phyloP scores from a whole-genome alignment of 2,329 filamentous ascomycete genomes.

The Fusarium begoniae region DNA sequence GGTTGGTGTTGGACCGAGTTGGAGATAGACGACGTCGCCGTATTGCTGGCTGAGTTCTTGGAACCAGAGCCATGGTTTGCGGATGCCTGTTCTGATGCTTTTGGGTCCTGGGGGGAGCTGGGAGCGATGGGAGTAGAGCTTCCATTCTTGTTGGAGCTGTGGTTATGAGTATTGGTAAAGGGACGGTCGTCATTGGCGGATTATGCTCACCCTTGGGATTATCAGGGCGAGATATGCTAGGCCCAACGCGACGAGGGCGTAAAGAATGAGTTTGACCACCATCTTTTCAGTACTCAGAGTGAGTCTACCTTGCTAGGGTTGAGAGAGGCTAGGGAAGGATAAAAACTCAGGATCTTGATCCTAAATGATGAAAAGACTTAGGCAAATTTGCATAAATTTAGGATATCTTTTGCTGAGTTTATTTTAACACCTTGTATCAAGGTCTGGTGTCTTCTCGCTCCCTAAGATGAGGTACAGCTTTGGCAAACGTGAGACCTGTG shows the following conservation, averaged over 20 bases:
- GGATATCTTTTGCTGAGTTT: too few species aligned
- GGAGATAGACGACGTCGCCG: slow-evolving; percentile 55
- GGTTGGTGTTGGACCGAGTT: slow-evolving; percentile 53
- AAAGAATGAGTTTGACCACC: slow-evolving; percentile 13
- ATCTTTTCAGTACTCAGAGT: neutral
- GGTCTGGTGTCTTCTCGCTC: too few species aligned
- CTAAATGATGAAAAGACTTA: too few species aligned
- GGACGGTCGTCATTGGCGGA: neutral
- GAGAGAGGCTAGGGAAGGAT: too few species aligned
- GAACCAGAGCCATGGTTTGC: slow-evolving; percentile 56
- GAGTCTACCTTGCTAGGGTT: too few species aligned
- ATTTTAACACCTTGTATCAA: too few species aligned
- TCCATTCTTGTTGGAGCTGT: slow-evolving; percentile 51
- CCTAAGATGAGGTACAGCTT: rapidly evolving
- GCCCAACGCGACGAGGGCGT: neutral
- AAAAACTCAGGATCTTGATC: too few species aligned
- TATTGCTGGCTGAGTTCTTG: slow-evolving; percentile 49
- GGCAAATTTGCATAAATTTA: rapidly evolving
- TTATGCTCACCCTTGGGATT: slow-evolving; percentile 27
- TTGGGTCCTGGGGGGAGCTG: slow-evolving; percentile 52
- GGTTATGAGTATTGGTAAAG: neutral
- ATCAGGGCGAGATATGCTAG: slow-evolving; percentile 25
- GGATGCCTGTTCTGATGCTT: slow-evolving; percentile 49
- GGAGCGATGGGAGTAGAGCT: slow-evolving; percentile 50
- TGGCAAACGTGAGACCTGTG: neutral